Evolutionary conservation across 805 yeast species (phyloP).

Genomic region (Pichia kluyveri): DNA sequence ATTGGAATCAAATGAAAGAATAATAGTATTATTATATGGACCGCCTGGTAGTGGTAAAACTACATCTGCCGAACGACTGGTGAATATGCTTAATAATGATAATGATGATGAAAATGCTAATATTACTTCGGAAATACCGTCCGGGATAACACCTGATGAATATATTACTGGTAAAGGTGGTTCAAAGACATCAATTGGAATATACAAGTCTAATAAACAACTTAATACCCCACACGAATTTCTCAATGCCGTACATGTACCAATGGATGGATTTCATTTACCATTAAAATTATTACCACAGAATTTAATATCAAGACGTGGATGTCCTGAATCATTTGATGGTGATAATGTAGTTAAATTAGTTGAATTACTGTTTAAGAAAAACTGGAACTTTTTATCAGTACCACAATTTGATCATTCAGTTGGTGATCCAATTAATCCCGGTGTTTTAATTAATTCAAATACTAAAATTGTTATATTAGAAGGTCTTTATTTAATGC

Average conservation of each 20-base stretch:
- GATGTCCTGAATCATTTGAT: conserved; percentile 84
- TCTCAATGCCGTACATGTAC: conserved; percentile 37
- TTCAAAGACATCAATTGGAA: background rate
- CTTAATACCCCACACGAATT: background rate
- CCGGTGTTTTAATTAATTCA: conserved; percentile 35
- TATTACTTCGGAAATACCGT: no score
- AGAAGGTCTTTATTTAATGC: conserved; percentile 69
- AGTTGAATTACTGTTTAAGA: conserved; percentile 21
- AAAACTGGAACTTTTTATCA: conserved; percentile 15
- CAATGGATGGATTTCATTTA: conserved; percentile 77
- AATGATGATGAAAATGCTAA: background rate
- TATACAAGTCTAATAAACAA: background rate
- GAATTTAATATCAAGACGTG: conserved; percentile 57
- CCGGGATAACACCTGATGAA: background rate
- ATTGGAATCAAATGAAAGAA: conserved; percentile 20
- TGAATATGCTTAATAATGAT: conserved; percentile 14
- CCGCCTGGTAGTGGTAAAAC: conserved; percentile 85
- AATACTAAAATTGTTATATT: conserved; percentile 46
- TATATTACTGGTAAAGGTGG: background rate
- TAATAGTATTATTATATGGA: conserved; percentile 57
- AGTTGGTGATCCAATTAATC: conserved; percentile 59
- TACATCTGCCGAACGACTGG: conserved; percentile 46
- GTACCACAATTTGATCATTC: conserved; percentile 74
- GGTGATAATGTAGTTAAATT: conserved; percentile 35
- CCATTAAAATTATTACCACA: conserved; percentile 38